Evolutionary conservation across 1,139 yeast species (phyloP).

Genomic region (Diutina ranongensis): DNA sequence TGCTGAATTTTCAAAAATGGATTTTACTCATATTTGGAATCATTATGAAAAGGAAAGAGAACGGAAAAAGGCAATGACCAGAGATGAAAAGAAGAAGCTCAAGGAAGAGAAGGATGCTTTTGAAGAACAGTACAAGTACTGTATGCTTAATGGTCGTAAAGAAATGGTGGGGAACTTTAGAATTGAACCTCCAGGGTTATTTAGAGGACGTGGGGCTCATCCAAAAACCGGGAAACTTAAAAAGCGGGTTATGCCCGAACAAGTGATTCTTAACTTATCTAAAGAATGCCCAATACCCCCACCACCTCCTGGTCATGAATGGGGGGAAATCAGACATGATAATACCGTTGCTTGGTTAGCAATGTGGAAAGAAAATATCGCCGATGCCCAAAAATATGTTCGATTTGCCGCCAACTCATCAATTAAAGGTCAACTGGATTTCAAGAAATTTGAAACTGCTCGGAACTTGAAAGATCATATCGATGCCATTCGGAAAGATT

Average conservation of each 20-base stretch:
- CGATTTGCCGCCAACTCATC: conserved; percentile 88
- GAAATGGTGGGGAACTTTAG: conserved; percentile 91
- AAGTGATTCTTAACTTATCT: conserved; percentile 75
- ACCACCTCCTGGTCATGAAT: conserved; percentile 78
- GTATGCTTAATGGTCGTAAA: conserved; percentile 74
- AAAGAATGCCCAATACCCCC: conserved; percentile 61
- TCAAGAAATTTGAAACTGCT: conserved; percentile 87
- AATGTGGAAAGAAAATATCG: conserved; percentile 92
- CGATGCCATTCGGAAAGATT: conserved; percentile 64
- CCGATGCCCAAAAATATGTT: conserved; percentile 76
- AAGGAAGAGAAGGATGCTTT: conserved; percentile 61
- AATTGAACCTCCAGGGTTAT: conserved; percentile 92
- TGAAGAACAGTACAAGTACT: conserved; percentile 76
- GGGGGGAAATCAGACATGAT: conserved; percentile 89
- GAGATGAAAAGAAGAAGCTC: conserved; percentile 61
- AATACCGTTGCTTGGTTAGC: conserved; percentile 93
- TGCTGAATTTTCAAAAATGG: conserved; percentile 55
- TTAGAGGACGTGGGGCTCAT: conserved; percentile 94
- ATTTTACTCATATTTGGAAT: conserved; percentile 64
- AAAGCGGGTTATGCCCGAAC: conserved; percentile 79
- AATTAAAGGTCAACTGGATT: conserved; percentile 83
- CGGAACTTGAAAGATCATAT: conserved; percentile 69
- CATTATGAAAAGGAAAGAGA: conserved; percentile 63
- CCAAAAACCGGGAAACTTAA: conserved; percentile 89
- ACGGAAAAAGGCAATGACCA: conserved; percentile 55